phyloP scores from a whole-genome alignment of 345 rosid species.

The Excoecaria agallocha region DNA sequence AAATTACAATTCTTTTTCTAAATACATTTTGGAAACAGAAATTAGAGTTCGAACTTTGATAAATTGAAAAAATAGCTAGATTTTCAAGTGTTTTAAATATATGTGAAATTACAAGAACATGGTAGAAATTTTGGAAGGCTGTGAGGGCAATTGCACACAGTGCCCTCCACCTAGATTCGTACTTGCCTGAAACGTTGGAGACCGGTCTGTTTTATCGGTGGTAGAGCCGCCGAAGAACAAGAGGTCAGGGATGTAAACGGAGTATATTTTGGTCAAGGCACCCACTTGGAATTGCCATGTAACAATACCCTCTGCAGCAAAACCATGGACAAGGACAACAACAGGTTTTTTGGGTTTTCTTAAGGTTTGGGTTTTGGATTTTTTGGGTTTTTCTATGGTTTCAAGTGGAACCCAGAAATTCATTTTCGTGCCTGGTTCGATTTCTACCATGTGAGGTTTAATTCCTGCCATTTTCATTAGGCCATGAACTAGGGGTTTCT shows the following conservation, averaged over 20 bases:
- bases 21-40: too few species aligned
- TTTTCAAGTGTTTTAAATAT: too few species aligned
- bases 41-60: too few species aligned
- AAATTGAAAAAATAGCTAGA: too few species aligned
- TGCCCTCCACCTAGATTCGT: too few species aligned
- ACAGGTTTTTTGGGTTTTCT: slow-evolving; percentile 63
- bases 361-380: slow-evolving; percentile 19
- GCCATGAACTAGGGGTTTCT: slow-evolving; percentile 62
- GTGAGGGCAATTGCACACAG: too few species aligned
- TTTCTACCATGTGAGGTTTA: slow-evolving; percentile 52
- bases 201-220: slow-evolving; percentile 60
- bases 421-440: slow-evolving; percentile 77
- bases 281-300: slow-evolving; percentile 98
- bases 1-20: too few species aligned
- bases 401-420: slow-evolving; percentile 85
- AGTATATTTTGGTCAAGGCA: slow-evolving; percentile 69
- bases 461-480: slow-evolving; percentile 86
- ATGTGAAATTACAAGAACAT: too few species aligned
- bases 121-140: too few species aligned
- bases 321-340: slow-evolving; percentile 80
- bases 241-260: slow-evolving; percentile 85
- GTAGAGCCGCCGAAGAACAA: slow-evolving; percentile 76
- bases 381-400: slow-evolving; percentile 42
- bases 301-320: slow-evolving; percentile 84
- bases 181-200: slow-evolving; percentile 58